These are phyloP conservation scores for Omphalea diandra DNA, from an alignment of 441 rosid genomes.

Conservation along the genomic window DNA sequence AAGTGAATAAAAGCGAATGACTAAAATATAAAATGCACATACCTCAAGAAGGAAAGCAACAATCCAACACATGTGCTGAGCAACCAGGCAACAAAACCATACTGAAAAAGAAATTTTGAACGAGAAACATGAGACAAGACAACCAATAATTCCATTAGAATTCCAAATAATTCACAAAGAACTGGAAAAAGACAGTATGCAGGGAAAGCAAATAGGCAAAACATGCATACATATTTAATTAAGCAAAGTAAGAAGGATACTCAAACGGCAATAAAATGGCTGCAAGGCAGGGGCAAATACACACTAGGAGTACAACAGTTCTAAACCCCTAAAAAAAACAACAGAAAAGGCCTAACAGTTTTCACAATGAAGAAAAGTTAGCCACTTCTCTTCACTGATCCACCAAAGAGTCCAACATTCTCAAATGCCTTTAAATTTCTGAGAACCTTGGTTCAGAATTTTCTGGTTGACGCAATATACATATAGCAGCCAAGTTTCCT, in stretches of 20 bases:
- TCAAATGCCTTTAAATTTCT: not conserved
- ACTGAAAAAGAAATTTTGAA: slow-evolving; percentile 46
- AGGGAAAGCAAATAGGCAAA: not conserved
- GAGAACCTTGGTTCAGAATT: not conserved
- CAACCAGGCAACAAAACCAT: slow-evolving; percentile 95
- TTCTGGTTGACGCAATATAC: not conserved
- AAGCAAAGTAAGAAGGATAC: not conserved
- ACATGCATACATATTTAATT: not conserved
- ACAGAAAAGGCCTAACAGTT: not conserved
- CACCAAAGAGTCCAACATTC: not conserved
- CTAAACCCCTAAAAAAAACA: not conserved
- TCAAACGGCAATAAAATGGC: not conserved
- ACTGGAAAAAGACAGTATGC: not conserved
- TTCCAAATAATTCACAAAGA: not conserved
- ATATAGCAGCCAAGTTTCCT: not conserved
- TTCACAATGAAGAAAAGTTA: not conserved
- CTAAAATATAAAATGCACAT: slow-evolving; percentile 23
- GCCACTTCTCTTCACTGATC: not conserved
- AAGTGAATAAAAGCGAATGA: not conserved
- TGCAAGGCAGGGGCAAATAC: not conserved
- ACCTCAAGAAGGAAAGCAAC: slow-evolving; percentile 99
- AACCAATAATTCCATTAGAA: slow-evolving; percentile 11
- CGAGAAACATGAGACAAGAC: not conserved
- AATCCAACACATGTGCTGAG: slow-evolving; percentile 97
- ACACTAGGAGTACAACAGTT: not conserved